Evolutionary conservation across 345 rosid species (phyloP).

Genomic region (Populus ilicifolia): DNA sequence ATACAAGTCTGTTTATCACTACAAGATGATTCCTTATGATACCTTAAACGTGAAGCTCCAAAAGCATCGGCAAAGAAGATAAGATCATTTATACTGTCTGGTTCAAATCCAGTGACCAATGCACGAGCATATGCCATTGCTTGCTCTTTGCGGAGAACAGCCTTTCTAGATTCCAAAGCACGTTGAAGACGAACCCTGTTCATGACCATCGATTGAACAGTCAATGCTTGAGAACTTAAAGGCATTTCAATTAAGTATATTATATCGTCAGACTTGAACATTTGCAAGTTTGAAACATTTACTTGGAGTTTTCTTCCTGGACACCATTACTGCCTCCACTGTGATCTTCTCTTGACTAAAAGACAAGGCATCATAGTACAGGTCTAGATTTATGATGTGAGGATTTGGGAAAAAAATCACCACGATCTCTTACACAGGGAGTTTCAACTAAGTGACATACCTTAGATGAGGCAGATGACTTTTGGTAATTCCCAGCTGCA

Average conservation of each 20-base stretch:
- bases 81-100: constrained; percentile 65
- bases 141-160: constrained; percentile 85
- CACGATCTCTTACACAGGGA: background rate
- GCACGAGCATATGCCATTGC: constrained; percentile 99
- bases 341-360: constrained; percentile 43
- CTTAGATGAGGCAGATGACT: constrained; percentile 47
- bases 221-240: constrained; percentile 12
- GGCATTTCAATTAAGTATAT: constrained; percentile 3
- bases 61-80: constrained; percentile 81
- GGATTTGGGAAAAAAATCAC: constrained; percentile 2
- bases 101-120: constrained; percentile 81
- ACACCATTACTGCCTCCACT: constrained; percentile 37
- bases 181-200: constrained; percentile 84
- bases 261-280: background rate
- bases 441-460: constrained; percentile 27
- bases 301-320: constrained; percentile 83
- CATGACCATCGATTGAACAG: constrained; percentile 26
- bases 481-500: constrained; percentile 40
- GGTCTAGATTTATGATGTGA: constrained; percentile 11
- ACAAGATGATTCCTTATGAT: background rate
- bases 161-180: constrained; percentile 71
- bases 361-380: constrained; percentile 13
- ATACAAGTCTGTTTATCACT: too few species aligned
- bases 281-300: constrained; percentile 20
- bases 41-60: constrained; percentile 95